These are phyloP conservation scores for Daphne laureola DNA, from an alignment of 441 rosid species.

Conservation along the genomic window DNA sequence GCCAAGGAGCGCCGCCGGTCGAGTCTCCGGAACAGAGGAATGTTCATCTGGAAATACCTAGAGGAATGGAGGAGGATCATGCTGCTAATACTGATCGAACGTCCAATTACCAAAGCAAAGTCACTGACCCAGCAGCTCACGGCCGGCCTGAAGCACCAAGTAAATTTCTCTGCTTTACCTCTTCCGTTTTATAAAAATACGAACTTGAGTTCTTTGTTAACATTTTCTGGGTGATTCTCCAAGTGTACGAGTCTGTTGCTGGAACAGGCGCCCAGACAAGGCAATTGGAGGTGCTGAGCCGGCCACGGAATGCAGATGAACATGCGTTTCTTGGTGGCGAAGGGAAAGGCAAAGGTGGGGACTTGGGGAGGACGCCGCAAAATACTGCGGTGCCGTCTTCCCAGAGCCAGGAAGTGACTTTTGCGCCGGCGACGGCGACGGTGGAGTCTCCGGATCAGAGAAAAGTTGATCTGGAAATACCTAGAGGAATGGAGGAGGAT, in stretches of 20 bases:
- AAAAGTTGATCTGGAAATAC: slow-evolving; percentile 26
- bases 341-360: slow-evolving; percentile 5
- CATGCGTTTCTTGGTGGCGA: slow-evolving; percentile 8
- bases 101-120: slow-evolving; percentile 53
- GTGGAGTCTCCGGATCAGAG: slow-evolving; percentile 23
- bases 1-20: slow-evolving; percentile 9
- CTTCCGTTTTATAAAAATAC: background rate
- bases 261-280: slow-evolving; percentile 16
- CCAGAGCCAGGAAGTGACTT: slow-evolving; percentile 9
- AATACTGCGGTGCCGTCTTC: slow-evolving; percentile 12
- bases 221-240: background rate
- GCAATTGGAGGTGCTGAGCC: slow-evolving; percentile 18
- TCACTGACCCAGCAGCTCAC: slow-evolving; percentile 32
- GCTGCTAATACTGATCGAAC: slow-evolving; percentile 18
- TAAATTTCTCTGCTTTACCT: slow-evolving; percentile 4
- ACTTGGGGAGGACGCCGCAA: slow-evolving; percentile 15
- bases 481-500: slow-evolving; percentile 44
- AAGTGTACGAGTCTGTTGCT: slow-evolving; percentile 35
- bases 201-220: background rate
- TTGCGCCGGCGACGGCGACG: slow-evolving; percentile 16
- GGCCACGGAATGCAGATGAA: slow-evolving; percentile 13
- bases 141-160: slow-evolving; percentile 40
- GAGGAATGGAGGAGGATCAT: slow-evolving; percentile 45
- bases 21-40: slow-evolving; percentile 23
- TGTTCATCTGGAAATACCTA: slow-evolving; percentile 27